Base-by-base conservation (phyloP, 768 basidiomycete species). In the Russula emetica region DNA sequence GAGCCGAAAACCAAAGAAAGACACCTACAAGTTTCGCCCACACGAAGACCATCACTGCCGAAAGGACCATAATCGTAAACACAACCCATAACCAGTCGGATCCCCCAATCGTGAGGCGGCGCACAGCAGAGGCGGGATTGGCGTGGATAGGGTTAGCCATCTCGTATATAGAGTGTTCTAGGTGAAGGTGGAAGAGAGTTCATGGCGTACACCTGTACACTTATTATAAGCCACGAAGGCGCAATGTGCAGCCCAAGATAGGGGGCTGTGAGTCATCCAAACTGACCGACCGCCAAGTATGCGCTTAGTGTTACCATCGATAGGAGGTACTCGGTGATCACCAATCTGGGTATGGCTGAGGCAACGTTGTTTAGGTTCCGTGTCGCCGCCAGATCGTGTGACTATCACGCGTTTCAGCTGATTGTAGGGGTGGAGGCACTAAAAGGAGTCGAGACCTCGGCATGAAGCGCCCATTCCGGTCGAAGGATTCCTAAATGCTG, bases 11-110 rank as follows among this genome's bases (percentile, higher is more conserved):
- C 11, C 4, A 47, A 42, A 18, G 28, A 24, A 32, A 32, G 13
- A 55, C 6, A 69, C 77, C 53, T 57, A 74, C 74, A 18, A 73
- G 57, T 64, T 74, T 78, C 20, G 75, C 70, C 78, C 78, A 83
- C 20, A 62, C 69, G 14, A 83, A 59, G 60, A 76, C 70, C 45
- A 67, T 42, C 32, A 83, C 51, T 64, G 78, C 78, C 11, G 74
- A 74, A 20, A 80, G 7, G 6, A 76, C 68, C 82, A 85, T 83
- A 60, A 83, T 56, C 11, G 79, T 78, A 57, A 81, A 81, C 44
- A 82, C 82, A 0, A 82, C 78, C 82, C 82, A 85, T 6, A 79
- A 71, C 80, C 80, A 85, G 73, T 84, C 75, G 1, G 82, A 80
- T 5, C 77, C 83, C 38, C 73, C 73, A 0, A 69, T 67, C 57